A percentile compares a stretch with the other conserved stretches of the same genome.
These are phyloP conservation scores for Neurospora sp. DNA, from an alignment of 2,329 filamentous ascomycete genomes.

Conservation along the genomic window DNA sequence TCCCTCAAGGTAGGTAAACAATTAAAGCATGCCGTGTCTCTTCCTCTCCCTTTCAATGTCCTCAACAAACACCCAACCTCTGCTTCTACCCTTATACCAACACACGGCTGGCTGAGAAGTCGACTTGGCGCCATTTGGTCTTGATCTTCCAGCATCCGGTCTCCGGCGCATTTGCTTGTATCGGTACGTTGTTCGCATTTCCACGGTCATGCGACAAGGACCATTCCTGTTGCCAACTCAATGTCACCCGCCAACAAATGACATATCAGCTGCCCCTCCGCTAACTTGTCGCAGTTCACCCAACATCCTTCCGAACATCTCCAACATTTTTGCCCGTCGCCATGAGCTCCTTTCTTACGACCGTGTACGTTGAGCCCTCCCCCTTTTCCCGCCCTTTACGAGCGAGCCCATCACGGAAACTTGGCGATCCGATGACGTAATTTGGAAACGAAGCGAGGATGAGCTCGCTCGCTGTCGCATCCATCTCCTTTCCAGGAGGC, in stretches of 20 bases:
- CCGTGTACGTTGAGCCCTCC: constrained; percentile 57
- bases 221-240: neutral
- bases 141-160: neutral
- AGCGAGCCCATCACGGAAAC: constrained; percentile 19
- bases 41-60: neutral
- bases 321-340: constrained; percentile 6
- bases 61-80: neutral
- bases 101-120: neutral
- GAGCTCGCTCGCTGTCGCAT: constrained; percentile 22
- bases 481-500: neutral
- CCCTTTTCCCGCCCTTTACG: constrained; percentile 13
- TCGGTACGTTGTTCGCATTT: constrained; percentile 4
- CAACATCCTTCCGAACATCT: constrained; percentile 8
- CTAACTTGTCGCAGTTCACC: constrained; percentile 8
- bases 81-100: neutral
- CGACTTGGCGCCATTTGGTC: neutral
- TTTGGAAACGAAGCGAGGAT: neutral
- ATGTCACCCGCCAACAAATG: neutral
- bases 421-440: neutral
- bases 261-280: neutral
- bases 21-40: neutral
- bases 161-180: constrained; percentile 6
- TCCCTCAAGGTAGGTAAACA: neutral
- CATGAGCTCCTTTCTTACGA: constrained; percentile 74
- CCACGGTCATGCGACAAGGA: neutral